Evolutionary conservation across 1,284 basidiomycete genomes (phyloP), one percentile per base, ranked within the genome.

Genomic region (Porogramme epimiltina): DNA sequence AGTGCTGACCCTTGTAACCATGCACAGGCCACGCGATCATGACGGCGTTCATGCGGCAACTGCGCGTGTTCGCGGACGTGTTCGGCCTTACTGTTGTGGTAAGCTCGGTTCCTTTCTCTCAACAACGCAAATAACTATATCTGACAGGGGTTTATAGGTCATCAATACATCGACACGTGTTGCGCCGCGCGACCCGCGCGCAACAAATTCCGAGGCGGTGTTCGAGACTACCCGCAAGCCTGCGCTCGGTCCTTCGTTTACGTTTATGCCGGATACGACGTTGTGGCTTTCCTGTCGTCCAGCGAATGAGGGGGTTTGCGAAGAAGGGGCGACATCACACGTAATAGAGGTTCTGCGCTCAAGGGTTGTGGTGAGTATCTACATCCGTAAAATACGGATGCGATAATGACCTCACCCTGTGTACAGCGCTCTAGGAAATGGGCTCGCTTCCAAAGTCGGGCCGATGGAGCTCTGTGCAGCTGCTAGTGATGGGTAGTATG

Each of bases 211-310:
- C 2, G 54, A 66, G 37, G 75, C 79, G 0, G 65, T 58, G 5
- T 78, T 77, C 47, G 52, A 70, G 39, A 67, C 71, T 3, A 70
- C 70, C 16, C 73, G 80, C 46, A 90, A 87, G 64, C 88, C 89
- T 2, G 84, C 86, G 0, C 71, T 91, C 16, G 89, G 89, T 0
- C 82, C 87, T 0, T 85, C 88, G 0, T 91, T 91, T 57, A 74
- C 83, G 2, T 88, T 81, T 65, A 70, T 90, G 63, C 79, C 83
- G 1, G 89, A 91, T 61, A 80, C 80, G 11, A 89, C 86, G 0
- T 59, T 91, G 19, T 91, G 87, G 88, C 70, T 89, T 3, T 70
- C 78, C n/a, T 59, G 51, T 19, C 42, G 42, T 18, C 34, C 41
- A 3, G n/a, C 31, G 10, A 46, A 43, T 8, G 38, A 42, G 1